A percentile compares a stretch with the other conserved stretches of the same genome.
These are phyloP conservation scores for Apiospora arundinis DNA, from an alignment of 2,329 filamentous ascomycete species.

Conservation along the genomic window DNA sequence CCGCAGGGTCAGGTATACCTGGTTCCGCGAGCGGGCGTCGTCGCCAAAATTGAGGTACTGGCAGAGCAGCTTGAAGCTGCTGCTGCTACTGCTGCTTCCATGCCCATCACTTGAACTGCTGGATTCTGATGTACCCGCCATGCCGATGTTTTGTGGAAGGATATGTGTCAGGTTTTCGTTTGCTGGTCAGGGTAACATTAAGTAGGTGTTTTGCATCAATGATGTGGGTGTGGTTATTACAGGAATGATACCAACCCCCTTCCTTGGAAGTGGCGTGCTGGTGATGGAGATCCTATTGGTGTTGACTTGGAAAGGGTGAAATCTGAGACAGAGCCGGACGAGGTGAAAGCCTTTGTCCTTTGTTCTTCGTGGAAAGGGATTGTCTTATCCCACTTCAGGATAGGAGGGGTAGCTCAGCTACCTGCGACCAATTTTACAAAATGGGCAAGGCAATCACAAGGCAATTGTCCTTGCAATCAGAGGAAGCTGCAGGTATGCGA, in stretches of 20 bases:
- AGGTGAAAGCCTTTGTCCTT: conserved; percentile 2
- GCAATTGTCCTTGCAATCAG: conserved; percentile 16
- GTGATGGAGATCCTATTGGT: not conserved
- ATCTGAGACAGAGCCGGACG: conserved; percentile 7
- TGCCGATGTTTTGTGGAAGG: not conserved
- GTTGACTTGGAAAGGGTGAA: not conserved
- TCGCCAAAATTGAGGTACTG: conserved; percentile 34
- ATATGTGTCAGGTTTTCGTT: not conserved
- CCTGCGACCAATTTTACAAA: not conserved
- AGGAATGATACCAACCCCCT: not conserved
- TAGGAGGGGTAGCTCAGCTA: not conserved
- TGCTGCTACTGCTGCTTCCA: not conserved
- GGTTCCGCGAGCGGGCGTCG: conserved; percentile 27
- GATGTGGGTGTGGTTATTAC: not conserved
- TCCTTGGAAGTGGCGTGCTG: conserved; percentile 2
- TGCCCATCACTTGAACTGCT: not conserved
- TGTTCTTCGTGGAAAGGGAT: not conserved
- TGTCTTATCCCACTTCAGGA: not conserved
- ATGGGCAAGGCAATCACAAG: conserved; percentile 2
- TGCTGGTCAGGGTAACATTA: no score
- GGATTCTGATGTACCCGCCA: conserved; percentile 1
- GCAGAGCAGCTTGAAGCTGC: conserved; percentile 27
- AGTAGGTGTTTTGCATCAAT: not conserved
- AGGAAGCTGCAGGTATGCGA: not conserved
- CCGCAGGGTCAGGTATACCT: conserved; percentile 30